Percentiles rank a stretch among this genome's conserved stretches.
These are phyloP conservation scores for Epicoccum nigrum DNA, from an alignment of 2,329 filamentous ascomycete genomes.

Conservation along the genomic window DNA sequence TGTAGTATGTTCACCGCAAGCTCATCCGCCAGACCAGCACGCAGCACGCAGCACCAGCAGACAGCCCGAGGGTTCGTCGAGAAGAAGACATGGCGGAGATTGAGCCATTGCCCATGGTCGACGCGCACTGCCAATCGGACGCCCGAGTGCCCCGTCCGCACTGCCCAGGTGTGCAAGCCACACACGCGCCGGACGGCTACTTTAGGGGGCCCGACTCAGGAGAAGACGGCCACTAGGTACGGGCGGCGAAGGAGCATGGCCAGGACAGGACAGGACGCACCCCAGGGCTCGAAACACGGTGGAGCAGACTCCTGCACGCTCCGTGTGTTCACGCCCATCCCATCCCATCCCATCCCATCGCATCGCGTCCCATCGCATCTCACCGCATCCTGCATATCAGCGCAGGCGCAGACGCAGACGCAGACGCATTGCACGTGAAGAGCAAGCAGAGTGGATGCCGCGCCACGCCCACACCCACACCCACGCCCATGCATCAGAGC, in stretches of 20 bases:
- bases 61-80: not conserved
- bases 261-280: not conserved
- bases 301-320: conserved; percentile 16
- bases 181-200: not conserved
- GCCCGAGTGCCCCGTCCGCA: not conserved
- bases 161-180: conserved; percentile 3
- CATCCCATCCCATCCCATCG: no score
- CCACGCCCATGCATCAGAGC: conserved; percentile 8
- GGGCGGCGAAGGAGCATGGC: no score
- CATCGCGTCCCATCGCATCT: no score
- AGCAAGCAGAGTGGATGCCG: not conserved
- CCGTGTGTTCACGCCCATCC: conserved; percentile 15
- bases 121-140: conserved; percentile 12
- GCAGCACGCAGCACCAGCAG: not conserved
- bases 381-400: no score
- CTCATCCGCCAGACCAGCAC: not conserved
- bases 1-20: not conserved
- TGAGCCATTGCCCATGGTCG: not conserved
- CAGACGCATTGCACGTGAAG: not conserved
- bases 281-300: conserved; percentile 13
- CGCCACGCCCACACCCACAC: not conserved
- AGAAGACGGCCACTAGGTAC: conserved; percentile 18
- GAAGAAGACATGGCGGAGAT: not conserved
- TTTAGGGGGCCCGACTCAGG: conserved; percentile 14
- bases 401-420: not conserved